Evolutionary conservation across 495 filamentous ascomycete species (phyloP), one percentile per base, ranked within the genome.

Genomic region (Penicillium angulare): DNA sequence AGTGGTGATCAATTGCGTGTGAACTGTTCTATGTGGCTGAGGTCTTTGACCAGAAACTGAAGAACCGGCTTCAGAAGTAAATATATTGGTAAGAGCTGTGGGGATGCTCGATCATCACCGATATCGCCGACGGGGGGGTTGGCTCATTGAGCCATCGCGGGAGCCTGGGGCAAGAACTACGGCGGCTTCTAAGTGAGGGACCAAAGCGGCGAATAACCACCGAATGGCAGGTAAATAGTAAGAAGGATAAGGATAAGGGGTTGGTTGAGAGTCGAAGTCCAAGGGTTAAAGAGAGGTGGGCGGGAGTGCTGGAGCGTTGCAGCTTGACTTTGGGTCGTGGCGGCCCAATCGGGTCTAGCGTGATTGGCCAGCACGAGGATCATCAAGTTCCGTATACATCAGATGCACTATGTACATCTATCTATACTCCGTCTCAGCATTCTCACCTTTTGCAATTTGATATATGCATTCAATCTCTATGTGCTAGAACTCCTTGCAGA

Each of bases 71-170:
- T 55, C 55, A 57, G 44, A 42, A 43, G 40, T 62, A 32, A 57
- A 49, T 60, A 43, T 47, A 59, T 55, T 67, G 48, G 49, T 55
- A 44, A 46, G 56, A 12, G 55, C 50, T 47, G 39, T 41, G 49
- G 56, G 49, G 47, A 50, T 61, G 55, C 52, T 61, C 58, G 50
- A 59, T 54, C 57, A 65, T 59, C 51, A 50, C 61, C 46, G 47
- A 60, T 43, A 54, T 56, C 46, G 51, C 41, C 55, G 62, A 38
- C 18, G 24, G 32, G 33, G 45, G 34, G 64, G 52, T 50, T 43
- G 56, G 57, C 52, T 73, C 59, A 73, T 63, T 67, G 55, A 46
- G 50, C 61, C 70, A 73, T 73, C 27, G 44, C 64, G 60, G 52
- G 49, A 50, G 66, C 43, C 53, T 44, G 43, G 47, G 33, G 29